A percentile compares a stretch with the other conserved stretches of the same genome.
These are phyloP conservation scores for Agapanthus africanus DNA, from an alignment of 106 monocot genomes.

Conservation along the genomic window DNA sequence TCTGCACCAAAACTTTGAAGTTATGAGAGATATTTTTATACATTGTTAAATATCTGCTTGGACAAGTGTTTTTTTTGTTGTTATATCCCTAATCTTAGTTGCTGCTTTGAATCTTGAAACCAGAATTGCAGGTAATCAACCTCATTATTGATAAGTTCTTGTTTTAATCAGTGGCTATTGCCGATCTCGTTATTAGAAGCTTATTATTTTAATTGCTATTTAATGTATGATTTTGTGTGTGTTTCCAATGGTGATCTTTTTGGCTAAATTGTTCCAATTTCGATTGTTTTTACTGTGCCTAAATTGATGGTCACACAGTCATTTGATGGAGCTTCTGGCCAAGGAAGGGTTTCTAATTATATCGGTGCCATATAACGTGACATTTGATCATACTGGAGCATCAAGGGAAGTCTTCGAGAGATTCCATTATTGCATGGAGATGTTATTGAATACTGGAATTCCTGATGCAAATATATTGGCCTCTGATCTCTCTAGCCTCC, in stretches of 20 bases:
- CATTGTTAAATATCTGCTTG: too few species aligned
- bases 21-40: too few species aligned
- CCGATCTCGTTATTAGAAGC: neutral
- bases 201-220: too few species aligned
- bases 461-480: conserved; percentile 31
- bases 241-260: neutral
- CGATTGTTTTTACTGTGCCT: conserved; percentile 1
- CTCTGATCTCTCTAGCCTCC: conserved; percentile 47
- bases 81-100: too few species aligned
- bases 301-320: conserved; percentile 20
- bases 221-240: neutral
- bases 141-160: neutral
- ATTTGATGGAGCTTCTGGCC: conserved; percentile 73
- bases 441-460: conserved; percentile 33
- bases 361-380: conserved; percentile 84
- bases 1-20: too few species aligned
- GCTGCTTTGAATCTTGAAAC: neutral
- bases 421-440: conserved; percentile 63
- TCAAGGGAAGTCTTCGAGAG: conserved; percentile 63
- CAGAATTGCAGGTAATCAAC: neutral
- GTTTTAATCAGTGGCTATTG: neutral
- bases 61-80: too few species aligned
- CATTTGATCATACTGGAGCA: conserved; percentile 71
- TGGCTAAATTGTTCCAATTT: neutral
- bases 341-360: conserved; percentile 80